Conservation (phyloP, 345 rosid genomes). For the Melastoma malabathricum region DNA sequence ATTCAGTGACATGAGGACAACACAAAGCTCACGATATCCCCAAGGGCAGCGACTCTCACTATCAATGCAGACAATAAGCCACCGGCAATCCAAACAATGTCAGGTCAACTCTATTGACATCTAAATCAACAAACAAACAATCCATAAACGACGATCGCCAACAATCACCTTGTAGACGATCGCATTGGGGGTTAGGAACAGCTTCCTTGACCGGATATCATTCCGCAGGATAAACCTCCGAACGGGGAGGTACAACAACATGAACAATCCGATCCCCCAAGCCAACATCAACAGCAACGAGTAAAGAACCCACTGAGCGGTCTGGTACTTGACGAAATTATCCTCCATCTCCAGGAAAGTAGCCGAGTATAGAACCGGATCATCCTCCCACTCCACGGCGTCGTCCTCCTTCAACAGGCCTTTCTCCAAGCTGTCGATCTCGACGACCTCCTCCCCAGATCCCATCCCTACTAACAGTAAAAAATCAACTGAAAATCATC, state of each 20-base stretch:
- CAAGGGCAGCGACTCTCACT: no score
- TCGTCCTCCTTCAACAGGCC: slow-evolving; percentile 20
- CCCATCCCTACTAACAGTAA: slow-evolving; percentile 15
- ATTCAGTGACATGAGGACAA: no score
- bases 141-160: no score
- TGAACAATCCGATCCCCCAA: slow-evolving; percentile 59
- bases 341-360: slow-evolving; percentile 47
- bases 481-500: no score
- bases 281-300: slow-evolving; percentile 44
- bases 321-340: slow-evolving; percentile 34
- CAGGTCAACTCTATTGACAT: no score
- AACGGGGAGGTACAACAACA: slow-evolving; percentile 49
- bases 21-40: no score
- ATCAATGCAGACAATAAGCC: no score
- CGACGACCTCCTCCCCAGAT: slow-evolving; percentile 29
- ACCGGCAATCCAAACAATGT: no score
- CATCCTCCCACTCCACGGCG: slow-evolving; percentile 17
- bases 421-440: slow-evolving; percentile 43
- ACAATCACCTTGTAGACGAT: slow-evolving; percentile 43
- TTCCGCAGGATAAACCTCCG: slow-evolving; percentile 41
- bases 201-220: slow-evolving; percentile 51
- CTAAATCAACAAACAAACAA: no score
- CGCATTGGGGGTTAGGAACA: slow-evolving; percentile 47
- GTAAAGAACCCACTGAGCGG: slow-evolving; percentile 43
- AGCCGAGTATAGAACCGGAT: slow-evolving; percentile 34